Base-by-base conservation (phyloP, 352 stramenopile genomes). In the Phytophthora meadii region DNA sequence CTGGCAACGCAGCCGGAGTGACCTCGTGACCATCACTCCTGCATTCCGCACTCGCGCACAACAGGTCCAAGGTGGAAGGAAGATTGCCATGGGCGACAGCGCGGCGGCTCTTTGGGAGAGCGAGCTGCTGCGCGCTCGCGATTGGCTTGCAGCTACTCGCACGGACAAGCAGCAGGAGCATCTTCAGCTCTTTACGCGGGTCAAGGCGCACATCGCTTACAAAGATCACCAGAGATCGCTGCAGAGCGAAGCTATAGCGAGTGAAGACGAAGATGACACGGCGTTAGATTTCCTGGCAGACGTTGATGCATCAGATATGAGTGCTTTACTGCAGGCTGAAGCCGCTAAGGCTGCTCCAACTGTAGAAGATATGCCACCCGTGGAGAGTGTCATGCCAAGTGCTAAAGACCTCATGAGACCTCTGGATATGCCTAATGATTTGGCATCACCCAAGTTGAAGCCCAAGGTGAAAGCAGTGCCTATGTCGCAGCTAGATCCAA, bases 251-350 rank as follows among this genome's bases (percentile, higher is more conserved):
- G 50, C 52, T 25, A 45, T 47, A n/a, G 62, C 53, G 5, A 68
- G 61, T 12, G 66, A 82, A n/a, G 67, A 74, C 8, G 66, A 70
- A 5, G 52, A 69, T 28, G 70, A 74, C 39, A 17, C 82, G 27
- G 67, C 63, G 55, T 69, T 93, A 5, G 79, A 84, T 27, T 93
- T 93, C 49, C 55, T 93, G 34, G 61, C 49, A 2, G 77, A 79
- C 41, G 68, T 93, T 19, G 60, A 88, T 42, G 65, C 62, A 19
- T 56, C 80, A 6, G 84, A 91, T 55, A 83, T 93, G 60, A 76
- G 61, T 22, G 61, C 69, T 54, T 41, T 93, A 48, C 52, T 90
- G 36, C 70, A 81, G 36, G 70, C 68, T 1, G 77, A 83, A 46
- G 76, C 66, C 8, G 59, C 59, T 10, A 55, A 60, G 15, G 40